Base-by-base conservation (phyloP, 2,329 filamentous ascomycete species). In the Hypoxylon sp. region DNA sequence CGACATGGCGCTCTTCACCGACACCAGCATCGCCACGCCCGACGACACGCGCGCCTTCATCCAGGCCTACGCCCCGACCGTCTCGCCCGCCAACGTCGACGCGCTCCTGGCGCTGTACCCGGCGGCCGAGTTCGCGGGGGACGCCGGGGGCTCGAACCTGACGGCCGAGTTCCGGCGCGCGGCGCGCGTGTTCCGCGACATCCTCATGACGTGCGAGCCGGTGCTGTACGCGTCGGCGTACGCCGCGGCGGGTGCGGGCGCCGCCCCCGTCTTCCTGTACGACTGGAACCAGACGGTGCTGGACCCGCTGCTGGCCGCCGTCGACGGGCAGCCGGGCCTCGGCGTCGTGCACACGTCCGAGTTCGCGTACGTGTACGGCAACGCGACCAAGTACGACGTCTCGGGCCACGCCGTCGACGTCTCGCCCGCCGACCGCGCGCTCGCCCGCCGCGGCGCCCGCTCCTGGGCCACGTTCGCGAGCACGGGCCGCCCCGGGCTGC, bases 221-320 rank as follows among this genome's bases (percentile, higher is more conserved):
- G 63, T 81, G 7, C 73, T 74, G 46, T 77, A 77, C 48, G 80
- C 73, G 2, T 61, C 72, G 24, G 71, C 75, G 1, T 69, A 82
- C 20, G 71, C 75, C 1, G 58, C 68, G 11, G 71, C 69, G 21
- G 74, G 70, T 3, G 75, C 74, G 56, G 64, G 68, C 3, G 78
- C 81, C n/a, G n/a, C n/a, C n/a, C n/a, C n/a, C n/a, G n/a, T n/a
- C 3, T 84, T 79, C 64, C 69, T 83, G 1, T 83, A 80, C 67
- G 70, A 78, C 57, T 81, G 79, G 71, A 85, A 85, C 67, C 81
- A 83, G 63, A 84, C 82, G 0, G 74, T 84, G n/a, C 69, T 83
- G 2, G 77, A 75, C 2, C 72, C 76, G 0, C 73, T 79, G 24
- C 66, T 83, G n/a, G 50, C 50, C 4, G 68, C 69, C 8, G 48